These are phyloP conservation scores for Amanita exitialis DNA, from an alignment of 768 basidiomycete genomes.

Conservation along the genomic window DNA sequence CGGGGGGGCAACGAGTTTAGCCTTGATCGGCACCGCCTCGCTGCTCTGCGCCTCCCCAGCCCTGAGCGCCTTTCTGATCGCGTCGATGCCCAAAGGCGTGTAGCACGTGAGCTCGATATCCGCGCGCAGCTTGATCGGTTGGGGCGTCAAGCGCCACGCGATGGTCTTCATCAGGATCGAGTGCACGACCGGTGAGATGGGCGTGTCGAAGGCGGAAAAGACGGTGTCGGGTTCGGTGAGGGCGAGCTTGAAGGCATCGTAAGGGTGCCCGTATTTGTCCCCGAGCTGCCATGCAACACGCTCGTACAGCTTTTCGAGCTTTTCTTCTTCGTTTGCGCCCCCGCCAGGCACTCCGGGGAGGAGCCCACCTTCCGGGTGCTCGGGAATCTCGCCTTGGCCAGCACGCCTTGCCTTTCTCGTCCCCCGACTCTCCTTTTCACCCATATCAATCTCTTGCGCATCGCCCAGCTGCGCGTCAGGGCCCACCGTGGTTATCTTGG, in stretches of 20 bases:
- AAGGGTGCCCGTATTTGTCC: slow-evolving; percentile 87
- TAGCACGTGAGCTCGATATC: slow-evolving; percentile 98
- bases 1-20: slow-evolving; percentile 93
- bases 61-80: slow-evolving; percentile 85
- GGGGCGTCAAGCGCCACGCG: slow-evolving; percentile 90
- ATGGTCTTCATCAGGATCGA: slow-evolving; percentile 71
- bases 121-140: slow-evolving; percentile 96
- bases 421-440: slow-evolving; percentile 36
- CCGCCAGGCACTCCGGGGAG: too few relatives aligned
- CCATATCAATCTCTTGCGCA: slow-evolving; percentile 18
- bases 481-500: slow-evolving; percentile 53
- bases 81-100: slow-evolving; percentile 90
- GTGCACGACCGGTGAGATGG: slow-evolving; percentile 46
- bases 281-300: slow-evolving; percentile 90
- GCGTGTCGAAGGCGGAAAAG: slow-evolving; percentile 58
- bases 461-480: slow-evolving; percentile 21
- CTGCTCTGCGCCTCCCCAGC: slow-evolving; percentile 85
- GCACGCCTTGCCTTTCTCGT: slow-evolving; percentile 37
- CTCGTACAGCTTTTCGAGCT: slow-evolving; percentile 82
- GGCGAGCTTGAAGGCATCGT: slow-evolving; percentile 97
- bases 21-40: slow-evolving; percentile 91
- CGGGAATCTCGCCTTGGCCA: slow-evolving; percentile 25
- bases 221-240: slow-evolving; percentile 68
- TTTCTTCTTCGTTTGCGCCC: slow-evolving; percentile 56
- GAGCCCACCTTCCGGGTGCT: slow-evolving; percentile 30